A percentile compares a stretch with the other conserved stretches of the same genome.
Evolutionary conservation across 2,329 filamentous ascomycete species (phyloP).

Genomic region (Parafenestella ontariensis): DNA sequence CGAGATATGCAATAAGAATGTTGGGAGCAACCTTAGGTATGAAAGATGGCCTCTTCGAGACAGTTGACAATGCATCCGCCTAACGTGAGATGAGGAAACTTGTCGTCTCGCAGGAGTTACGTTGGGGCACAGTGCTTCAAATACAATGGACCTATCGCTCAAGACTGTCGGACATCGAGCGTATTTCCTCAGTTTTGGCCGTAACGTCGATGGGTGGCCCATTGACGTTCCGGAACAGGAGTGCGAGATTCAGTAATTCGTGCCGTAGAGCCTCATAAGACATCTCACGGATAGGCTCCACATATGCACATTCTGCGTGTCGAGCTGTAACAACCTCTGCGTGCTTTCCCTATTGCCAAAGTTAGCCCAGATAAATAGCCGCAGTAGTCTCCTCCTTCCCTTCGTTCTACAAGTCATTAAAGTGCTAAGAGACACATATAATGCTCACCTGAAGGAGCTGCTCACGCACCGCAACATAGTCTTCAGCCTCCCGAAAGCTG

Average conservation of each 20-base stretch:
- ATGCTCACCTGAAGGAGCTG: constrained; percentile 9
- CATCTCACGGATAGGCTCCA: neutral
- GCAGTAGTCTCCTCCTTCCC: neutral
- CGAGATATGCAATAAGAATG: no score
- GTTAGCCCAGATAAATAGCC: neutral
- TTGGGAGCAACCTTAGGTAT: no score
- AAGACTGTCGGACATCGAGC: neutral
- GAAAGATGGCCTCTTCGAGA: no score
- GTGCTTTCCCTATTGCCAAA: constrained; percentile 3
- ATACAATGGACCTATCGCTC: neutral
- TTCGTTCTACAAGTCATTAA: neutral
- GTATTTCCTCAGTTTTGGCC: constrained; percentile 5
- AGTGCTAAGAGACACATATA: neutral
- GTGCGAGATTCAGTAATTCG: neutral
- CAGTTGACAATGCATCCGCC: no score
- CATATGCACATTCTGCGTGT: constrained; percentile 3
- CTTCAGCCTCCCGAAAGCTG: constrained; percentile 12
- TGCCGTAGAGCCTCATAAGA: constrained; percentile 1
- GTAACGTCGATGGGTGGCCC: neutral
- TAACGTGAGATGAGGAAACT: no score
- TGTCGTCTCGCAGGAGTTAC: no score
- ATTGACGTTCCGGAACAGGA: neutral
- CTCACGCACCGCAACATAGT: constrained; percentile 10
- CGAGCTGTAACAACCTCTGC: constrained; percentile 9
- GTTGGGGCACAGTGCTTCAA: no score